Evolutionary conservation across 1,139 yeast species (phyloP).

Genomic region (Cylindricascospora bacillispora): DNA sequence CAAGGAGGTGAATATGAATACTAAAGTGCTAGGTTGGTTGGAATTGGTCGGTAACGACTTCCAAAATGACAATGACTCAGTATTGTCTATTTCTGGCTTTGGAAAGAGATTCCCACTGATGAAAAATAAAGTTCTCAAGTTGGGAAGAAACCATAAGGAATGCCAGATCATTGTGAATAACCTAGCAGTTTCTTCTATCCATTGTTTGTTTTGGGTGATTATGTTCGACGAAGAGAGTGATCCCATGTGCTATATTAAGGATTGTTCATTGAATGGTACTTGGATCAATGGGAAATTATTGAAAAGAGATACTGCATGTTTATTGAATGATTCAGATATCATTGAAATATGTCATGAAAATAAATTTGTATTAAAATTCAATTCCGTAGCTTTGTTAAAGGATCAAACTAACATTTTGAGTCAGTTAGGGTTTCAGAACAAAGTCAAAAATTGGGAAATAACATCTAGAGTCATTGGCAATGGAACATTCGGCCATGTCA

Average conservation of each 20-base stretch:
- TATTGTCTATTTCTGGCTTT: too few species aligned
- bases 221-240: slow-evolving; percentile 37
- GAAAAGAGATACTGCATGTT: slow-evolving; percentile 25
- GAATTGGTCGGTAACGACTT: too few species aligned
- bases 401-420: slow-evolving; percentile 7
- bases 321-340: slow-evolving; percentile 35
- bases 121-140: slow-evolving; percentile 17
- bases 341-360: slow-evolving; percentile 30
- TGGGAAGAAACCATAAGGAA: slow-evolving; percentile 27
- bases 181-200: slow-evolving; percentile 31
- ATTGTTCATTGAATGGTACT: slow-evolving; percentile 44
- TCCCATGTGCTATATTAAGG: slow-evolving; percentile 42
- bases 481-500: slow-evolving; percentile 52
- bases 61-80: too few species aligned
- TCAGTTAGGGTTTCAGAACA: slow-evolving; percentile 14
- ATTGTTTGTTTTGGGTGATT: slow-evolving; percentile 37
- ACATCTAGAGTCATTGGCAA: slow-evolving; percentile 36
- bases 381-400: background rate
- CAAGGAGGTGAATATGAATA: too few species aligned
- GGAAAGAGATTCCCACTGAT: too few species aligned
- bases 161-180: slow-evolving; percentile 24
- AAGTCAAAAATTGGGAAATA: slow-evolving; percentile 32
- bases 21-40: too few species aligned
- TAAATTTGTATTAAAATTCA: slow-evolving; percentile 4
- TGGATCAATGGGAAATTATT: slow-evolving; percentile 31